Percentiles rank a stretch among this genome's conserved stretches.
Evolutionary conservation across 352 stramenopile genomes (phyloP).

Genomic region (Globisporangium paroecandrum): DNA sequence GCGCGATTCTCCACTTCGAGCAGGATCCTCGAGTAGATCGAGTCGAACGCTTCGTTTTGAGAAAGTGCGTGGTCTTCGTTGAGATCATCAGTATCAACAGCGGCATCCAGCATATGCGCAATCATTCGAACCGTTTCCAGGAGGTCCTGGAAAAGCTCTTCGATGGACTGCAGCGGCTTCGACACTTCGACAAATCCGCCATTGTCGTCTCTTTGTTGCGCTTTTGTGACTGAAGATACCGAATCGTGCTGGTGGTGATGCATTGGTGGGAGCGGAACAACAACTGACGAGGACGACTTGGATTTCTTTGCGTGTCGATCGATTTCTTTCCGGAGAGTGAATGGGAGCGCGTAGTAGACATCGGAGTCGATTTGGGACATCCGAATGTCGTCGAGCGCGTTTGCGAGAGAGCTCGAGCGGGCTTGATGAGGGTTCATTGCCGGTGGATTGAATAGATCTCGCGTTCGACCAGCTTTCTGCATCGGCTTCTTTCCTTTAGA

Average conservation of each 20-base stretch:
- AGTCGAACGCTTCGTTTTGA: constrained; percentile 44
- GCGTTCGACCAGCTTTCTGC: constrained; percentile 17
- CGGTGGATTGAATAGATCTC: constrained; percentile 32
- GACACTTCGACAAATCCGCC: background rate
- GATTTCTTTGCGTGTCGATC: constrained; percentile 57
- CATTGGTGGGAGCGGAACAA: constrained; percentile 10
- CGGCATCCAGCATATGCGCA: constrained; percentile 19
- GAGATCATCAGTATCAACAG: background rate
- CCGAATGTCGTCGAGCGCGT: constrained; percentile 60
- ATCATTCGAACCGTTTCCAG: constrained; percentile 5
- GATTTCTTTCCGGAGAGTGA: constrained; percentile 67
- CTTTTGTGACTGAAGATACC: constrained; percentile 5
- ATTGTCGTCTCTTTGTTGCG: constrained; percentile 9
- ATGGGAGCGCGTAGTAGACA: constrained; percentile 69
- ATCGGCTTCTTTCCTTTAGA: constrained; percentile 31
- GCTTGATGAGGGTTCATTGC: constrained; percentile 9
- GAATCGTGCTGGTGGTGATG: background rate
- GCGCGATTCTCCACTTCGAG: constrained; percentile 59
- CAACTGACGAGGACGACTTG: constrained; percentile 2
- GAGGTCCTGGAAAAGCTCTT: constrained; percentile 43
- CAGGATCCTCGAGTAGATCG: constrained; percentile 71
- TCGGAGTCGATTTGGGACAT: constrained; percentile 80
- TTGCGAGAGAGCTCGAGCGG: constrained; percentile 6
- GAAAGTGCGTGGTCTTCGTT: background rate
- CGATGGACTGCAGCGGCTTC: constrained; percentile 39